These are phyloP conservation scores for Rhododendron vialii DNA, from an alignment of 148 eudicot species.

Conservation along the genomic window DNA sequence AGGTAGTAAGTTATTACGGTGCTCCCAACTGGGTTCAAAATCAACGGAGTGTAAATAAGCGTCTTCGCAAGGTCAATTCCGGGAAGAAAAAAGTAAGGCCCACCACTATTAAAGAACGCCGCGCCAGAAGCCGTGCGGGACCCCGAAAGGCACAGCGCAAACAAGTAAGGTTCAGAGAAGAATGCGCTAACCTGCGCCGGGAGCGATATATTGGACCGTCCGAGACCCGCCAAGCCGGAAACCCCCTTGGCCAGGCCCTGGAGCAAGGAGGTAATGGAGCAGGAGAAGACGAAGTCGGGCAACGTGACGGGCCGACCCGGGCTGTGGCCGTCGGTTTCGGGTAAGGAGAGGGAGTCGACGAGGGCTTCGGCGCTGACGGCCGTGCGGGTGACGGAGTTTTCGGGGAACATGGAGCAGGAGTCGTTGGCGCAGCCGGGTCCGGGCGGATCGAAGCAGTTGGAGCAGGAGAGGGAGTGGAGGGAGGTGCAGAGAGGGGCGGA, in stretches of 20 bases:
- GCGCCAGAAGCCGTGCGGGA: conserved; percentile 25
- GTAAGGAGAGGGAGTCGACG: conserved; percentile 21
- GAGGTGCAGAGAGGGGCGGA: conserved; percentile 28
- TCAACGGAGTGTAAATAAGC: conserved; percentile 38
- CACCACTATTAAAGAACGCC: conserved; percentile 23
- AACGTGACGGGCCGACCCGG: conserved; percentile 9
- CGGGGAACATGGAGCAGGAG: conserved; percentile 19
- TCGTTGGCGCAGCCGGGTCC: conserved; percentile 19
- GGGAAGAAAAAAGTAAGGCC: conserved; percentile 34
- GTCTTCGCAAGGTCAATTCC: conserved; percentile 30
- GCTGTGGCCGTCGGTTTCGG: conserved; percentile 22
- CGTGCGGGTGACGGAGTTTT: conserved; percentile 14
- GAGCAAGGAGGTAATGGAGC: conserved; percentile 19
- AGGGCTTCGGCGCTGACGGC: conserved; percentile 11
- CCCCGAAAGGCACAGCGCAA: conserved; percentile 40
- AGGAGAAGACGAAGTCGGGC: conserved; percentile 27
- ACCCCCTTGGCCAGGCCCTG: conserved; percentile 20
- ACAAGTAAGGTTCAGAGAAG: conserved; percentile 19
- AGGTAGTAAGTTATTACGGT: conserved; percentile 2
- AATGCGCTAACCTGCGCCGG: conserved; percentile 19
- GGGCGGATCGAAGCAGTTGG: conserved; percentile 18
- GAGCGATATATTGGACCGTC: conserved; percentile 26
- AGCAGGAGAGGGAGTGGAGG: conserved; percentile 16
- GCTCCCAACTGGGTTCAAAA: conserved; percentile 18
- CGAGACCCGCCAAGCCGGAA: conserved; percentile 30